Evolutionary conservation across 176 grass and related monocot species (phyloP).

Genomic region (Otatea glauca): DNA sequence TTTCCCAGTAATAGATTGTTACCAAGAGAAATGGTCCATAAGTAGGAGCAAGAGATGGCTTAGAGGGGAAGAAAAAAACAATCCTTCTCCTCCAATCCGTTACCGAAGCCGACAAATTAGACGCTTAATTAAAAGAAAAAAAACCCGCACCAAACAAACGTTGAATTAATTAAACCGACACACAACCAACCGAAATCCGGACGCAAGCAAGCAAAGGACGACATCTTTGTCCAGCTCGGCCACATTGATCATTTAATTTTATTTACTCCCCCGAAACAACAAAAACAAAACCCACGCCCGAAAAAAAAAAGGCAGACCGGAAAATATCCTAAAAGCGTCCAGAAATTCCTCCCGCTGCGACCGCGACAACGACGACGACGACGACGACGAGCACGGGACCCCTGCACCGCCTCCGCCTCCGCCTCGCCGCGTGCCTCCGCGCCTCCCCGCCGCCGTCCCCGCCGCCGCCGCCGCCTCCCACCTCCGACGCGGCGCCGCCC

Average conservation of each 20-base stretch:
- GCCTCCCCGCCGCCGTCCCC: constrained; percentile 26
- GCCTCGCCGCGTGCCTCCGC: constrained; percentile 47
- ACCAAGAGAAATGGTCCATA: neutral
- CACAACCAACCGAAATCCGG: neutral
- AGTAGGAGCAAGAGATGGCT: neutral
- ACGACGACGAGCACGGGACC: constrained; percentile 41
- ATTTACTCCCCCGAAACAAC: neutral
- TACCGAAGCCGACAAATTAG: neutral
- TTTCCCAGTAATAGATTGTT: neutral
- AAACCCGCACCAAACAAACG: constrained; percentile 1
- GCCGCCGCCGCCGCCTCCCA: neutral
- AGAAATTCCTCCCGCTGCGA: constrained; percentile 41
- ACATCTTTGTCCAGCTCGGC: neutral
- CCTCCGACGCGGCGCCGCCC: constrained; percentile 11
- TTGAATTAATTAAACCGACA: neutral
- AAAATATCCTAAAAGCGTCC: constrained; percentile 49
- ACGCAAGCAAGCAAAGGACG: constrained; percentile 5
- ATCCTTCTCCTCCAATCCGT: neutral
- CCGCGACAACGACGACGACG: constrained; percentile 29
- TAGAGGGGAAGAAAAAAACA: neutral
- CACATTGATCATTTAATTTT: neutral
- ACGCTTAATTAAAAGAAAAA: neutral
- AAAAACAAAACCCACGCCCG: constrained; percentile 23
- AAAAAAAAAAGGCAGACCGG: neutral
- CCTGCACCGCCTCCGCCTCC: constrained; percentile 51